phyloP scores from a whole-genome alignment of 805 yeast species.

The Candida chilensis region DNA sequence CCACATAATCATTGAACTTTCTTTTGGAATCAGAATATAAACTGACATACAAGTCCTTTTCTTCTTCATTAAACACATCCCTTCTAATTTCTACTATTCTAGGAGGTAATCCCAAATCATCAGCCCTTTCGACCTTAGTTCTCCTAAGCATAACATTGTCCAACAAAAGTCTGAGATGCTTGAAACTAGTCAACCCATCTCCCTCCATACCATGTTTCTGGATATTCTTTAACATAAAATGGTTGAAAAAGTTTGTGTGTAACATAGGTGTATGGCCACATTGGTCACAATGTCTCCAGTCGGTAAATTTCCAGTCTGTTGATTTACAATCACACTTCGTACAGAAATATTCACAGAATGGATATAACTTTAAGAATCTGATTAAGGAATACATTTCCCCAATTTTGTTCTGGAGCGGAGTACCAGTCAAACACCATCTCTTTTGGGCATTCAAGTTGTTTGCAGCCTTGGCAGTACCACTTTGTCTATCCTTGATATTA shows the following conservation, averaged over 20 bases:
- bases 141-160: constrained; percentile 85
- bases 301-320: constrained; percentile 76
- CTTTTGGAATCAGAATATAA: constrained; percentile 82
- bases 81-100: constrained; percentile 83
- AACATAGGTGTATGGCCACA: constrained; percentile 94
- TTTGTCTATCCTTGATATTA: constrained; percentile 89
- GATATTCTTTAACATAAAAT: constrained; percentile 89
- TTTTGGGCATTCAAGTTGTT: constrained; percentile 62
- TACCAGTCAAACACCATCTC: constrained; percentile 90
- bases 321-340: constrained; percentile 86
- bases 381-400: constrained; percentile 94
- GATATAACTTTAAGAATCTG: constrained; percentile 73
- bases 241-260: constrained; percentile 92
- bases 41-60: constrained; percentile 84
- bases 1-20: constrained; percentile 85
- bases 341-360: constrained; percentile 86
- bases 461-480: constrained; percentile 91
- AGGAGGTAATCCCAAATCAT: constrained; percentile 96
- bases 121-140: constrained; percentile 94
- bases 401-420: constrained; percentile 92
- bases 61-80: constrained; percentile 89
- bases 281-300: constrained; percentile 71
- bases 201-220: constrained; percentile 79
- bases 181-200: constrained; percentile 72
- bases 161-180: constrained; percentile 64